Percentiles rank a stretch among this genome's conserved stretches.
phyloP scores from a whole-genome alignment of 2,329 filamentous ascomycete species.

The Pseudocercospora macadamiae region DNA sequence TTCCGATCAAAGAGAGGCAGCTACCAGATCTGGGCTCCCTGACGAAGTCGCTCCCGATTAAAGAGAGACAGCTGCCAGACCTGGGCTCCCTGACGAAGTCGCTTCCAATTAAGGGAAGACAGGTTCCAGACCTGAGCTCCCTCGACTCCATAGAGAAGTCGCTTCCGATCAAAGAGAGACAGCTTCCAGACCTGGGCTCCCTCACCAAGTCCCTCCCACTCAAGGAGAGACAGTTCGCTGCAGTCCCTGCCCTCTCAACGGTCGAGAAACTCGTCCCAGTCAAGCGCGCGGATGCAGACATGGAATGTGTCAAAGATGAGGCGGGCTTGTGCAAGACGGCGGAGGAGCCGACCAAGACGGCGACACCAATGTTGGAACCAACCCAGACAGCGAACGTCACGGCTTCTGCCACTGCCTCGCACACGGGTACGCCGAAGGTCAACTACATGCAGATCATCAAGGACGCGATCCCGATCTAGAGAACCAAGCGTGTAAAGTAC shows the following conservation, averaged over 20 bases:
- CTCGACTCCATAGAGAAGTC: no score
- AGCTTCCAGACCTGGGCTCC: not conserved
- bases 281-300: not conserved
- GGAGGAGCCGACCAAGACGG: not conserved
- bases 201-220: not conserved
- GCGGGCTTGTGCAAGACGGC: not conserved
- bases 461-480: not conserved
- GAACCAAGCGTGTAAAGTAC: not conserved
- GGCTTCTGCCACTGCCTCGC: not conserved
- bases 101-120: not conserved
- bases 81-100: not conserved
- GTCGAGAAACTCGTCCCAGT: not conserved
- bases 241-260: not conserved
- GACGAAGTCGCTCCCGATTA: not conserved
- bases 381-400: not conserved
- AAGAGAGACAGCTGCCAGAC: not conserved
- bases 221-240: not conserved
- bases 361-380: not conserved
- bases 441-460: constrained; percentile 5
- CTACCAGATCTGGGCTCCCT: not conserved
- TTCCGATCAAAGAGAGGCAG: not conserved
- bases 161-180: not conserved
- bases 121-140: not conserved
- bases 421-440: not conserved
- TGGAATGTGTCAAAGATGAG: not conserved